Percentiles rank a stretch among this genome's conserved stretches.
phyloP scores from a whole-genome alignment of 2,329 filamentous ascomycete species.

The Monosporascus sp. region DNA sequence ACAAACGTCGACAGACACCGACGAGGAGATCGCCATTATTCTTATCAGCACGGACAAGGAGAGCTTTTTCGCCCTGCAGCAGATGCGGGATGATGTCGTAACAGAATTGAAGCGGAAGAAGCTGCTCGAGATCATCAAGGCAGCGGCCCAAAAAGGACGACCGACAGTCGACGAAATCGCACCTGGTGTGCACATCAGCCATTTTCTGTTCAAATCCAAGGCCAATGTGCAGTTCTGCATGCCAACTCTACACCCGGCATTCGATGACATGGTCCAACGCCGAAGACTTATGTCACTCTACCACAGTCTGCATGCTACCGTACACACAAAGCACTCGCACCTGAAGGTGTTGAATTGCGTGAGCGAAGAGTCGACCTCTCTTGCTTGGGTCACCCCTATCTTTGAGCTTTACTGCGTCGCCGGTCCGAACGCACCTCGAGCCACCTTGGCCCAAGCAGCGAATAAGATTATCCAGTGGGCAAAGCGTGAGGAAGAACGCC shows the following conservation, averaged over 20 bases:
- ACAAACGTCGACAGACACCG: conserved; percentile 54
- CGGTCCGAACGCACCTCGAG: conserved; percentile 60
- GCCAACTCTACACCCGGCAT: conserved; percentile 71
- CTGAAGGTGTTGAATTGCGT: conserved; percentile 82
- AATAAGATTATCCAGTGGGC: conserved; percentile 91
- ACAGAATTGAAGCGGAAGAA: conserved; percentile 71
- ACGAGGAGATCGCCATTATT: conserved; percentile 82
- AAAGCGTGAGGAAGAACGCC: conserved; percentile 80
- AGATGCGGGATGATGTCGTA: conserved; percentile 59
- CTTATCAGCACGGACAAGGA: conserved; percentile 91
- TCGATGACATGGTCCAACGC: conserved; percentile 51
- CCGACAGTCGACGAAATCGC: conserved; percentile 69
- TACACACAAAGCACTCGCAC: conserved; percentile 80
- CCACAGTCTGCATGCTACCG: conserved; percentile 72
- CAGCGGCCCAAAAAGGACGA: conserved; percentile 66
- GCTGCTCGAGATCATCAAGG: conserved; percentile 67
- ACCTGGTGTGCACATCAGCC: conserved; percentile 72
- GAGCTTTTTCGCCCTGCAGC: conserved; percentile 83
- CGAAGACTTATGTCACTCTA: conserved; percentile 80
- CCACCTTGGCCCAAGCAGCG: conserved; percentile 73
- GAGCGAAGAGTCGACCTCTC: conserved; percentile 66
- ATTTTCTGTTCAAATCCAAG: conserved; percentile 94
- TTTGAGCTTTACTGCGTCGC: conserved; percentile 98
- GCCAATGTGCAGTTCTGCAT: conserved; percentile 95
- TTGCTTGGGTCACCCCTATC: conserved; percentile 85